phyloP scores from a whole-genome alignment of 2,329 filamentous ascomycete genomes.

The Stemphylium vesicarium region DNA sequence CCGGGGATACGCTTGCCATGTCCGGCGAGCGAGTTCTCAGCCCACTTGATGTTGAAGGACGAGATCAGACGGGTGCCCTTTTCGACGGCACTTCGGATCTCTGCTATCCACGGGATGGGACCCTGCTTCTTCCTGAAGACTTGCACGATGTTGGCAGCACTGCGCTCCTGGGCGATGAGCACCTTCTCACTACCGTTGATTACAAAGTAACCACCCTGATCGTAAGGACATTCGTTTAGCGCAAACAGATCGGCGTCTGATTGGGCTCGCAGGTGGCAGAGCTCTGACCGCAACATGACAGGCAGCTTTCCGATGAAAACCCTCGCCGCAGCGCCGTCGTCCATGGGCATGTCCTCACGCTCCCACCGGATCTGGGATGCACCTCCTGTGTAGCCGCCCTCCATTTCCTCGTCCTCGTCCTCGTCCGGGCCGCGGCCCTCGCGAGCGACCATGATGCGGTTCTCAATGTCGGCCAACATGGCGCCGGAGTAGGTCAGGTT shows the following conservation, averaged over 20 bases:
- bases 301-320: conserved; percentile 96
- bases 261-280: conserved; percentile 85
- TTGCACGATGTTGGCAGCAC: conserved; percentile 97
- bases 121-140: conserved; percentile 99
- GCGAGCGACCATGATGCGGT: conserved; percentile 81
- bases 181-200: conserved; percentile 99
- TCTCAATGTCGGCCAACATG: conserved; percentile 86
- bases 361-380: conserved; percentile 54
- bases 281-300: conserved; percentile 97
- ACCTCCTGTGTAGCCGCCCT: conserved; percentile 40
- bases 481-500: conserved; percentile 96
- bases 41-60: conserved; percentile 88
- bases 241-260: conserved; percentile 85
- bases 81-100: conserved; percentile 95
- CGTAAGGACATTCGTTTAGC: conserved; percentile 96
- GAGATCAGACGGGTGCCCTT: conserved; percentile 96
- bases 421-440: conserved; percentile 72
- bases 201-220: conserved; percentile 98
- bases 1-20: conserved; percentile 80
- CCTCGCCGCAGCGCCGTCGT: conserved; percentile 65
- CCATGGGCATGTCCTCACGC: conserved; percentile 55
- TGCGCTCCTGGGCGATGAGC: conserved; percentile 94
- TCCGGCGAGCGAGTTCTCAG: conserved; percentile 78
- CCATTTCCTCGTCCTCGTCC: conserved; percentile 63
- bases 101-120: conserved; percentile 89